These are phyloP conservation scores for Porphyra umbilicalis DNA, from an alignment of 31 red algal species.

Conservation along the genomic window DNA sequence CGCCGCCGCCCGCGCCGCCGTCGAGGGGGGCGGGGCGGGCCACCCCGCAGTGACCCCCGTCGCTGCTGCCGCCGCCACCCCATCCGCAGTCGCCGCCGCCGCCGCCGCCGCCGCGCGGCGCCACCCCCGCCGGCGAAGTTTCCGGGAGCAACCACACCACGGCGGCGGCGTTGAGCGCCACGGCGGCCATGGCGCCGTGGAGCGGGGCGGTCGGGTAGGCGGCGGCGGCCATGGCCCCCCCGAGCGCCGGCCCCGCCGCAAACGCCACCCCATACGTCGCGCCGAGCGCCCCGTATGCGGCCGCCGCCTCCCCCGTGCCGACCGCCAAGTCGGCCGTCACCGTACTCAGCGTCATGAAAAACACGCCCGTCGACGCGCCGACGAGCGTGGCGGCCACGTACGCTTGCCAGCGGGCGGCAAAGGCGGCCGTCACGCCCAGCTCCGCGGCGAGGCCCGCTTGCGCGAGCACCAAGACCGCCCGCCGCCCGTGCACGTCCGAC, in stretches of 20 bases:
- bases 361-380: constrained; percentile 31
- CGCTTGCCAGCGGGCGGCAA: constrained; percentile 5
- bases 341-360: constrained; percentile 28
- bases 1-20: not conserved
- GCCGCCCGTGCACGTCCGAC: constrained; percentile 42
- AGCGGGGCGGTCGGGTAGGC: constrained; percentile 32
- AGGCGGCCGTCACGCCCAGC: constrained; percentile 21
- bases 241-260: constrained; percentile 36
- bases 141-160: constrained; percentile 36
- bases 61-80: not conserved
- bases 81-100: not conserved
- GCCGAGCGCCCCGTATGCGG: constrained; percentile 39
- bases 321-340: constrained; percentile 38
- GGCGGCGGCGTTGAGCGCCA: constrained; percentile 8
- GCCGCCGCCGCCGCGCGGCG: not conserved
- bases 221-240: constrained; percentile 28
- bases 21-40: not conserved
- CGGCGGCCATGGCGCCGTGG: constrained; percentile 20
- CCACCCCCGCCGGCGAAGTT: not conserved
- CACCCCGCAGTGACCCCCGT: not conserved
- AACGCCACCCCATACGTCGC: constrained; percentile 31
- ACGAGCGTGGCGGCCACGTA: constrained; percentile 33
- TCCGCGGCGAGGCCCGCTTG: constrained; percentile 37
- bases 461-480: constrained; percentile 31
- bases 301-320: constrained; percentile 2